A percentile compares a stretch with the other conserved stretches of the same genome.
Conservation (phyloP, 2,329 filamentous ascomycete species). For the Plenodomus lindquistii region DNA sequence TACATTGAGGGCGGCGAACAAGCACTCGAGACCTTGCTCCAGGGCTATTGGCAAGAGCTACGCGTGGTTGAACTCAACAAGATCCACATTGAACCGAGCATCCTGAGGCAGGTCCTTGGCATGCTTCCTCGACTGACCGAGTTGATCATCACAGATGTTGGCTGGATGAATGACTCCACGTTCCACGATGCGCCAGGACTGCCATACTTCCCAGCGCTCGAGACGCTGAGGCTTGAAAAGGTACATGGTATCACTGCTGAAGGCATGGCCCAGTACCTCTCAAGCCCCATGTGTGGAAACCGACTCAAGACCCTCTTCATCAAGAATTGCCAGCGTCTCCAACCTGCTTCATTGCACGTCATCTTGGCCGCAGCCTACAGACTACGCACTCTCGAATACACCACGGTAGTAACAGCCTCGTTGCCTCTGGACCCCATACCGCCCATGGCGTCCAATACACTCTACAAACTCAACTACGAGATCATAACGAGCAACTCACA, state of each 20-base stretch:
- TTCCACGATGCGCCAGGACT: constrained; percentile 68
- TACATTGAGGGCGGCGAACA: constrained; percentile 79
- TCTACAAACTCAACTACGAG: constrained; percentile 79
- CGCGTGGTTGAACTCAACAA: constrained; percentile 73
- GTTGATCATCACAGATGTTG: constrained; percentile 72
- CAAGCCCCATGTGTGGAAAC: constrained; percentile 57
- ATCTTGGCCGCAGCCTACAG: constrained; percentile 62
- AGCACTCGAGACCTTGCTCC: constrained; percentile 71
- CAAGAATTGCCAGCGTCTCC: constrained; percentile 68
- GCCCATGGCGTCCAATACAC: constrained; percentile 68
- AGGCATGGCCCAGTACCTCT: constrained; percentile 72
- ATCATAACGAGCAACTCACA: constrained; percentile 67
- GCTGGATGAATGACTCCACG: constrained; percentile 75
- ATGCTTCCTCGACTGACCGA: constrained; percentile 70
- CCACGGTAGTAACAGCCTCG: constrained; percentile 59
- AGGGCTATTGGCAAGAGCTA: constrained; percentile 69
- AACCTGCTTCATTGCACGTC: constrained; percentile 62
- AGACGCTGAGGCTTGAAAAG: constrained; percentile 73
- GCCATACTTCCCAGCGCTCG: constrained; percentile 73
- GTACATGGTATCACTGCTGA: constrained; percentile 71
- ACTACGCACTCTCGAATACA: constrained; percentile 63
- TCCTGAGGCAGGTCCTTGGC: constrained; percentile 71
- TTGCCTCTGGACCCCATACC: constrained; percentile 63
- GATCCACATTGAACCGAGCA: constrained; percentile 70
- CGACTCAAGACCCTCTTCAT: constrained; percentile 71